A percentile compares a stretch with the other conserved stretches of the same genome.
Conservation (phyloP, 108 stramenopile genomes). For the Skeletonema grethae region DNA sequence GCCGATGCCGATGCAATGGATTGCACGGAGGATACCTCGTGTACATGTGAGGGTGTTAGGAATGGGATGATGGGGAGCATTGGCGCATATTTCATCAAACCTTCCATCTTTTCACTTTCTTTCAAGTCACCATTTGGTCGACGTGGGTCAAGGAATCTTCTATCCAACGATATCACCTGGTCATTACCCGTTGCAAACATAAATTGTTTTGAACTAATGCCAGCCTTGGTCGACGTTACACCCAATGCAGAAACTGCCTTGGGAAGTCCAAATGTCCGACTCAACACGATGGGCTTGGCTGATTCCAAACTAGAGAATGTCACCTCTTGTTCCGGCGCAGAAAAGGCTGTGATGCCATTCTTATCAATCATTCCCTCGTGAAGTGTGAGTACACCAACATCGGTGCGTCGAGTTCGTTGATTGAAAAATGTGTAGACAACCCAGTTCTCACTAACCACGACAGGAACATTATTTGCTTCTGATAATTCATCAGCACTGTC, state of each 20-base stretch:
- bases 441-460: constrained; percentile 91
- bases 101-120: constrained; percentile 81
- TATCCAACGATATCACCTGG: constrained; percentile 69
- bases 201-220: constrained; percentile 88
- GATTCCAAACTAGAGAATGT: constrained; percentile 83
- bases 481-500: constrained; percentile 19
- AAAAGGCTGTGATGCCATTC: constrained; percentile 87
- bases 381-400: constrained; percentile 87
- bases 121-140: constrained; percentile 85
- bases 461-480: constrained; percentile 60
- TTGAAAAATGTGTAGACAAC: constrained; percentile 94
- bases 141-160: constrained; percentile 89
- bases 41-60: constrained; percentile 62
- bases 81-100: constrained; percentile 74
- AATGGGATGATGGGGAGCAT: constrained; percentile 70
- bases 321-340: constrained; percentile 78
- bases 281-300: constrained; percentile 84
- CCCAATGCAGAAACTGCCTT: constrained; percentile 88
- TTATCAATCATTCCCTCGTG: constrained; percentile 97
- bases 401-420: constrained; percentile 77
- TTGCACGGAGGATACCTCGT: constrained; percentile 59
- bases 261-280: constrained; percentile 82
- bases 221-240: constrained; percentile 84
- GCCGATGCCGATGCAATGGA: constrained; percentile 65
- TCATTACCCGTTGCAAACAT: constrained; percentile 79